These are phyloP conservation scores for Camelina neglecta DNA, from an alignment of 345 rosid genomes.

Conservation along the genomic window DNA sequence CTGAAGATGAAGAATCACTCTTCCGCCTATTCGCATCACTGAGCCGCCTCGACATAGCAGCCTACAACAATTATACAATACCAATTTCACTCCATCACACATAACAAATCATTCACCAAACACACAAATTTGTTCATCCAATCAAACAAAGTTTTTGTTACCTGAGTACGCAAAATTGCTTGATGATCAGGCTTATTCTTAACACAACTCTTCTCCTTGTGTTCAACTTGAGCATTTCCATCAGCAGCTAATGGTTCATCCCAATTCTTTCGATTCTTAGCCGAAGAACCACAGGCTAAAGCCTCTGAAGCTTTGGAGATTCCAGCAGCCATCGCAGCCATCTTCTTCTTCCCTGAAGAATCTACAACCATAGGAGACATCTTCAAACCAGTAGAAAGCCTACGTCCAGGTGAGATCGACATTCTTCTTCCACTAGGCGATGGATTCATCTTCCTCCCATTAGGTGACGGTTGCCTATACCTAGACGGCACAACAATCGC, in stretches of 20 bases:
- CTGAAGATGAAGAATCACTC: constrained; percentile 49
- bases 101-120: background rate
- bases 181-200: constrained; percentile 63
- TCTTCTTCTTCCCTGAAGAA: constrained; percentile 81
- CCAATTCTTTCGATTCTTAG: constrained; percentile 65
- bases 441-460: constrained; percentile 67
- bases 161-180: constrained; percentile 92
- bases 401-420: constrained; percentile 82
- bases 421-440: constrained; percentile 72
- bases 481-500: constrained; percentile 92
- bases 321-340: constrained; percentile 63
- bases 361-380: constrained; percentile 72
- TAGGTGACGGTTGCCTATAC: constrained; percentile 92
- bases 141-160: constrained; percentile 17
- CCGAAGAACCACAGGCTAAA: constrained; percentile 54
- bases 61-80: constrained; percentile 49
- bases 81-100: background rate
- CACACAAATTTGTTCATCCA: constrained; percentile 5
- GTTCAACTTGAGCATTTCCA: constrained; percentile 48
- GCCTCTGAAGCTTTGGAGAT: constrained; percentile 77
- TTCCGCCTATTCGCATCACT: constrained; percentile 73
- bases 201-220: constrained; percentile 52
- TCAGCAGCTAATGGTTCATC: constrained; percentile 54
- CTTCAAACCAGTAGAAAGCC: constrained; percentile 75
- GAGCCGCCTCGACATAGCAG: constrained; percentile 85